phyloP scores from a whole-genome alignment of 2,329 filamentous ascomycete species.

The Paraconiothyrium sp. region DNA sequence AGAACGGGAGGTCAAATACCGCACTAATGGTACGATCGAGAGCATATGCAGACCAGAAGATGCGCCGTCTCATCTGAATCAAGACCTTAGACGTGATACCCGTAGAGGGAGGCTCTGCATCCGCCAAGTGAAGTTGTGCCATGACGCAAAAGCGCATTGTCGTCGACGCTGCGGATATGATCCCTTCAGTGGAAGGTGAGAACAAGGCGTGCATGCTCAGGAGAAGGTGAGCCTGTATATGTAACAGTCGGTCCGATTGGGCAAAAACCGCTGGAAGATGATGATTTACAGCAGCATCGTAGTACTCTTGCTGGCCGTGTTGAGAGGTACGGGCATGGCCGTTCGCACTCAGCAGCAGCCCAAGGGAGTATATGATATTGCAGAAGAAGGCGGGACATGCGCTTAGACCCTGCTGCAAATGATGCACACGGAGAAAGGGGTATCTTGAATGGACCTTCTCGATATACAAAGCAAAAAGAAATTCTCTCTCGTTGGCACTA shows the following conservation, averaged over 20 bases:
- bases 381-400: not conserved
- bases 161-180: slow-evolving; percentile 28
- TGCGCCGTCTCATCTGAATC: slow-evolving; percentile 28
- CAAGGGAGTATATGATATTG: slow-evolving; percentile 1
- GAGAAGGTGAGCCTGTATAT: slow-evolving; percentile 30
- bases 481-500: not conserved
- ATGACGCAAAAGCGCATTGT: slow-evolving; percentile 31
- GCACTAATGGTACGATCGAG: slow-evolving; percentile 30
- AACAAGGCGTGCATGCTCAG: slow-evolving; percentile 30
- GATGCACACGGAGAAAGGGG: not conserved
- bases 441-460: not conserved
- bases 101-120: slow-evolving; percentile 22
- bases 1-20: slow-evolving; percentile 30
- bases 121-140: slow-evolving; percentile 29
- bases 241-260: slow-evolving; percentile 26
- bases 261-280: slow-evolving; percentile 21
- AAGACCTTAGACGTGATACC: slow-evolving; percentile 13
- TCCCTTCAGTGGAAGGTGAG: slow-evolving; percentile 32
- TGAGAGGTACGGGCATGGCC: not conserved
- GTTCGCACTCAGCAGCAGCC: not conserved
- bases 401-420: not conserved
- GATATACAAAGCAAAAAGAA: not conserved
- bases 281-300: not conserved
- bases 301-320: not conserved
- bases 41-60: slow-evolving; percentile 33